Percentiles rank a stretch among this genome's conserved stretches.
Evolutionary conservation across 106 monocot species (phyloP).

Genomic region (Allium cepa): DNA sequence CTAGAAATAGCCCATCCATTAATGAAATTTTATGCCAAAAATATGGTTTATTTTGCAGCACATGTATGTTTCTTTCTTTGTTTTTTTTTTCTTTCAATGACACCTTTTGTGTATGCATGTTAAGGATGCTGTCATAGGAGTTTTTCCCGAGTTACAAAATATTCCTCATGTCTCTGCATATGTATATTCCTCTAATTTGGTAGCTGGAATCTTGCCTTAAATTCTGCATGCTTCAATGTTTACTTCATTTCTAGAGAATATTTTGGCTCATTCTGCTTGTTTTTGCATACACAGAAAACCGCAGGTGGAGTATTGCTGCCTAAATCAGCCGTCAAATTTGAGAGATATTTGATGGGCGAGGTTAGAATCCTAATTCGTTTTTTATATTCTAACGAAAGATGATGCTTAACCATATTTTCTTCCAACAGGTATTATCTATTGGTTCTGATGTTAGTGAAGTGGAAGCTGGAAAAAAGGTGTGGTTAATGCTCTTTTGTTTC

Average conservation of each 20-base stretch:
- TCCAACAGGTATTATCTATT: conserved; percentile 65
- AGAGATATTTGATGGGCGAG: conserved; percentile 93
- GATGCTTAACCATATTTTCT: conserved; percentile 1
- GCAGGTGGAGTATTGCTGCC: conserved; percentile 89
- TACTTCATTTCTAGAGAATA: background rate
- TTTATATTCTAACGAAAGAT: background rate
- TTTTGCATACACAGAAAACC: conserved; percentile 53
- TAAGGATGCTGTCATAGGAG: too few relatives aligned
- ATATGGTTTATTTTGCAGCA: too few relatives aligned
- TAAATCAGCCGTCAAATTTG: conserved; percentile 98
- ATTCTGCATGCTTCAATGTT: background rate
- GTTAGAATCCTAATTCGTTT: conserved; percentile 26
- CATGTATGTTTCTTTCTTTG: too few relatives aligned
- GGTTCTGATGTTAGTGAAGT: conserved; percentile 78
- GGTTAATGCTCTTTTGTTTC: background rate
- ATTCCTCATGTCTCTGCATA: too few relatives aligned
- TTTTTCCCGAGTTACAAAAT: too few relatives aligned
- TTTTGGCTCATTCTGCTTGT: too few relatives aligned
- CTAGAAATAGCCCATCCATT: too few relatives aligned
- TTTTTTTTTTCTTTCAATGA: too few relatives aligned
- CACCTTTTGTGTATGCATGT: too few relatives aligned
- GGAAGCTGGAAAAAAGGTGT: conserved; percentile 83
- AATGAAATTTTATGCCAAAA: too few relatives aligned
- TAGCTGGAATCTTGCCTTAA: background rate
- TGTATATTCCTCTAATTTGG: too few relatives aligned